These are phyloP conservation scores for Zoysia japonica DNA, from an alignment of 176 grass and related monocot species.

Conservation along the genomic window DNA sequence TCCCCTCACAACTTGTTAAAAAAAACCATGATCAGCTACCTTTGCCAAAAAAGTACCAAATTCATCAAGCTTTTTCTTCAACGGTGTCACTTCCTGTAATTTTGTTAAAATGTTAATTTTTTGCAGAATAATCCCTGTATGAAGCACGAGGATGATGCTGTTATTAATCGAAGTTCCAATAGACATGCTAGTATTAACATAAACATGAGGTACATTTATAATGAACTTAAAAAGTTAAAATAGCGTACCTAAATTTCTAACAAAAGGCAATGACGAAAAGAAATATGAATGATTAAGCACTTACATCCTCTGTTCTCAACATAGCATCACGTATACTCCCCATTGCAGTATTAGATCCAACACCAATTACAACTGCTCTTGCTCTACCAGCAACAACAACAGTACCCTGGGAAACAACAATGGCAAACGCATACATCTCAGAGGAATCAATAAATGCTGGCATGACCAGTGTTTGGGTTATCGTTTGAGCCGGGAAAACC, in stretches of 20 bases:
- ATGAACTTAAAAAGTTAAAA: constrained; percentile 23
- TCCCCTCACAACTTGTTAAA: constrained; percentile 38
- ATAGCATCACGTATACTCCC: constrained; percentile 99
- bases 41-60: constrained; percentile 98
- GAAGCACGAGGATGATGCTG: not conserved
- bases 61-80: constrained; percentile 99
- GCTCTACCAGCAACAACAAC: constrained; percentile 95
- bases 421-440: constrained; percentile 9
- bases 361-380: constrained; percentile 85
- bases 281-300: constrained; percentile 20
- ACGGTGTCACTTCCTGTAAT: constrained; percentile 82
- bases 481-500: no score
- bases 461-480: no score
- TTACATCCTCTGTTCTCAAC: constrained; percentile 93
- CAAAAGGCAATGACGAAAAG: constrained; percentile 2
- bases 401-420: constrained; percentile 67
- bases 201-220: constrained; percentile 14
- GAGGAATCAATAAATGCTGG: constrained; percentile 12
- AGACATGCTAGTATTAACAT: constrained; percentile 12
- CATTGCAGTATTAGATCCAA: constrained; percentile 96
- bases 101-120: constrained; percentile 25
- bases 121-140: not conserved
- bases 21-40: constrained; percentile 58
- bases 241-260: constrained; percentile 8
- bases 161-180: constrained; percentile 18